These are phyloP conservation scores for Globisporangium echinulatum DNA, from an alignment of 352 stramenopile genomes.

Conservation along the genomic window DNA sequence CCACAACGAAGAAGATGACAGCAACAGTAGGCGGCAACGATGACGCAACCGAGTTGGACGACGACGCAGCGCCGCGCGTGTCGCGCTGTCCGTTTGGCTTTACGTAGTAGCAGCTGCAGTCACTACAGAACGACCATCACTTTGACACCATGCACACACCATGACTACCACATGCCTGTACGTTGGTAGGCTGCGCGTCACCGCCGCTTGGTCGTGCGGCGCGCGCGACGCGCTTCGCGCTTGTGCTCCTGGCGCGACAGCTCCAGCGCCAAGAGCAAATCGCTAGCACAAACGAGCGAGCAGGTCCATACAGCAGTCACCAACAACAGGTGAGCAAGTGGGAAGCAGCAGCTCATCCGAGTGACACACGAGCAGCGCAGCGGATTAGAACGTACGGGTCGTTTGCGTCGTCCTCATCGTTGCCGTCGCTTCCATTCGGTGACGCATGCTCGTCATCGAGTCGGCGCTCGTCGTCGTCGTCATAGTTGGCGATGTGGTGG, in stretches of 20 bases:
- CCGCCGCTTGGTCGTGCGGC: constrained; percentile 33
- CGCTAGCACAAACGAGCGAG: constrained; percentile 16
- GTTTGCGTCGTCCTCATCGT: constrained; percentile 28
- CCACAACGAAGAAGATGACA: not conserved
- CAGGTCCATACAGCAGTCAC: too few species aligned
- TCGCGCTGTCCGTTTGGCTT: constrained; percentile 61
- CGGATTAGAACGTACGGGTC: constrained; percentile 31
- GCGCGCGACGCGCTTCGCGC: constrained; percentile 34
- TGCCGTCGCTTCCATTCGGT: constrained; percentile 7
- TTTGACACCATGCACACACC: too few species aligned
- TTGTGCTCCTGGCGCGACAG: constrained; percentile 69
- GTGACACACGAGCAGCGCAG: not conserved
- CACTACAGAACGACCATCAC: too few species aligned
- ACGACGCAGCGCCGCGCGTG: constrained; percentile 41
- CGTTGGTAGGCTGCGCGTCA: constrained; percentile 7
- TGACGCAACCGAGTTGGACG: constrained; percentile 15
- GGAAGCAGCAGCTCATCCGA: too few species aligned
- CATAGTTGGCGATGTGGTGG: not conserved
- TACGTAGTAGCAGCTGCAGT: constrained; percentile 5
- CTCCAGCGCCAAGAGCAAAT: constrained; percentile 41
- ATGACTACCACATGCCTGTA: too few species aligned
- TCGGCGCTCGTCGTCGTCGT: constrained; percentile 14
- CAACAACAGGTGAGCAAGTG: too few species aligned
- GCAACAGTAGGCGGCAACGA: constrained; percentile 6
- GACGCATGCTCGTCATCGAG: not conserved